Conservation (phyloP, 192 early-diverging fungal genomes). For the Coemansia furcata region DNA sequence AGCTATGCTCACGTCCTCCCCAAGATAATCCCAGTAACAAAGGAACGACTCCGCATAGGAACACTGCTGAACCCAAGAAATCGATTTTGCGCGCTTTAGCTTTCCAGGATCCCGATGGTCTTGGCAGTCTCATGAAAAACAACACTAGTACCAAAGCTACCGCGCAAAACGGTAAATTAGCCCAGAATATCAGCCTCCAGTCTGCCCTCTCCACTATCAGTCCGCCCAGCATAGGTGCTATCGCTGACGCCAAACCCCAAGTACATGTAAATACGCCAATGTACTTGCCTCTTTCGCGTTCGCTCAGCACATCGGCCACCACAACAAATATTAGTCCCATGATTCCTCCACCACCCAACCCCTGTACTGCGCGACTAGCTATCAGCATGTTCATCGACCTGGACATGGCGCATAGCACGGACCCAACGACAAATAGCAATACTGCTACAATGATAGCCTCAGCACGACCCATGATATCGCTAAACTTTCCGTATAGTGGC, state of each 20-base stretch:
- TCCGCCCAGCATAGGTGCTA: conserved; percentile 87
- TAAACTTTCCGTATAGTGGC: conserved; percentile 74
- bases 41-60: conserved; percentile 46
- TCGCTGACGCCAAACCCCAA: conserved; percentile 72
- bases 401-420: conserved; percentile 78
- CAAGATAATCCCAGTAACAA: conserved; percentile 61
- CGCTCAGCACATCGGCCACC: conserved; percentile 79
- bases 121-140: conserved; percentile 61
- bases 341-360: conserved; percentile 80
- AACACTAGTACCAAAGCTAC: conserved; percentile 58
- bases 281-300: conserved; percentile 86
- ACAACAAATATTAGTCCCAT: conserved; percentile 75
- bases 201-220: conserved; percentile 66
- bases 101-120: conserved; percentile 47
- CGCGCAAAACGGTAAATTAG: conserved; percentile 81
- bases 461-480: conserved; percentile 91
- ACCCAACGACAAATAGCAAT: conserved; percentile 76
- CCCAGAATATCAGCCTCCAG: conserved; percentile 76
- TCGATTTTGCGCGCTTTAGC: conserved; percentile 69
- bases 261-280: conserved; percentile 78
- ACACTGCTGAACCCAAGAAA: conserved; percentile 49
- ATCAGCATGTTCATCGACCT: conserved; percentile 67
- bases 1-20: conserved; percentile 63
- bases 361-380: conserved; percentile 73
- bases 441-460: conserved; percentile 73